These are phyloP conservation scores for Boletus pseudo-olivaceus DNA, from an alignment of 768 basidiomycete species.

Conservation along the genomic window DNA sequence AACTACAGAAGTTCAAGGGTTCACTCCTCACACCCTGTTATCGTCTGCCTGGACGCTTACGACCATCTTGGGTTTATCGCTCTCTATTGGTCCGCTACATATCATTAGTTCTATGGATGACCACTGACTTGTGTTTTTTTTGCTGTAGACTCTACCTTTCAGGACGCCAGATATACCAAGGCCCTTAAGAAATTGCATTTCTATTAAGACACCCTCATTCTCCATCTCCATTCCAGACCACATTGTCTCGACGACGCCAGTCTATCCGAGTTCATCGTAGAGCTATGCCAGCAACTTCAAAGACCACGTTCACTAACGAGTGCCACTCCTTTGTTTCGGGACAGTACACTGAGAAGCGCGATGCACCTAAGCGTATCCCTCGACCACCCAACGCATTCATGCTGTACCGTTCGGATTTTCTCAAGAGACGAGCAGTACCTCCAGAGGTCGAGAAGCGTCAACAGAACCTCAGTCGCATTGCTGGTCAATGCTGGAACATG, in stretches of 20 bases:
- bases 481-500: conserved; percentile 51
- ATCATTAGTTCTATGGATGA: background rate
- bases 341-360: background rate
- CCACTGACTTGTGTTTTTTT: background rate
- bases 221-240: background rate
- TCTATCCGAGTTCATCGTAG: background rate
- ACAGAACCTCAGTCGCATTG: conserved; percentile 52
- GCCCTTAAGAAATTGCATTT: background rate
- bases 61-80: background rate
- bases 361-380: conserved; percentile 34
- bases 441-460: conserved; percentile 47
- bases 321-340: conserved; percentile 5
- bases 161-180: background rate
- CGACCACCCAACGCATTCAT: conserved; percentile 59
- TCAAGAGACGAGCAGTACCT: conserved; percentile 41
- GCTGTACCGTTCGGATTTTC: conserved; percentile 50
- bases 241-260: background rate
- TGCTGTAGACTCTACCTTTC: background rate
- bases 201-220: background rate
- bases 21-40: conserved; percentile 1
- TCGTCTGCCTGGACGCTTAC: conserved; percentile 11
- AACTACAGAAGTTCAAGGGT: background rate
- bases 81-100: conserved; percentile 7
- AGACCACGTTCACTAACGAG: background rate
- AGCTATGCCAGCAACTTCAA: conserved; percentile 8